Base-by-base conservation (phyloP, 2,329 filamentous ascomycete species). In the Diaporthe aspalathi region DNA sequence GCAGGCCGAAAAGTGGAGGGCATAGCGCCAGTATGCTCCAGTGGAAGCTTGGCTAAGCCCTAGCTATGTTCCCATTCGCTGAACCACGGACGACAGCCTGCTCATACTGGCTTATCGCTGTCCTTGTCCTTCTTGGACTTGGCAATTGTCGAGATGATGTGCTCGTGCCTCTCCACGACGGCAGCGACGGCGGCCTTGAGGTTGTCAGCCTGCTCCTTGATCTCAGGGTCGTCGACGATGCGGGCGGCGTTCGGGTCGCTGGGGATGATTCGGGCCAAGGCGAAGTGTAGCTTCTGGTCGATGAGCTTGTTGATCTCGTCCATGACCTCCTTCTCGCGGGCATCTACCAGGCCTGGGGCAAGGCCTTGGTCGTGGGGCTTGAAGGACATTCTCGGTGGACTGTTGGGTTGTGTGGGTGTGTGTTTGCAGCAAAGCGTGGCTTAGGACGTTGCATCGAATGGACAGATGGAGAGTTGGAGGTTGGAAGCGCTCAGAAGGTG, bases 281-380 rank as follows among this genome's bases (percentile, higher is more conserved):
- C 72, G 6, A 72, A 57, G 22, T 70, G 63, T 11, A 73, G 70
- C 67, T 73, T 73, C 70, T 72, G 57, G 67, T 73, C 72, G 43
- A 73, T 73, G 20, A 73, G 72, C 67, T 72, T 70, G 32, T 72
- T 57, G 54, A 73, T 73, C 35, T 73, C 72, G 16, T 72, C 70
- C 70, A 72, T 57, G 54, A 73, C 54, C 7, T 73, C 72, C 32
- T 68, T 72, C 27, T 73, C 72, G 29, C 70, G 67, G 38, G 72
- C 72, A 27, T 72, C 70, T 9, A 72, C 67, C 17, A 73, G 67
- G 24, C 43, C 67, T 2, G 70, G 70, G 24, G 70, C 69, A 9
- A 73, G 54, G 50, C 67, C 70, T 22, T 68, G 24, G 50, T 73
- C 72, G 27, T 70, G 66, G 9, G 49, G 16, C 24, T 73, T 73